phyloP scores from a whole-genome alignment of 1,139 yeast genomes.

The Trichomonascaceae sp. region DNA sequence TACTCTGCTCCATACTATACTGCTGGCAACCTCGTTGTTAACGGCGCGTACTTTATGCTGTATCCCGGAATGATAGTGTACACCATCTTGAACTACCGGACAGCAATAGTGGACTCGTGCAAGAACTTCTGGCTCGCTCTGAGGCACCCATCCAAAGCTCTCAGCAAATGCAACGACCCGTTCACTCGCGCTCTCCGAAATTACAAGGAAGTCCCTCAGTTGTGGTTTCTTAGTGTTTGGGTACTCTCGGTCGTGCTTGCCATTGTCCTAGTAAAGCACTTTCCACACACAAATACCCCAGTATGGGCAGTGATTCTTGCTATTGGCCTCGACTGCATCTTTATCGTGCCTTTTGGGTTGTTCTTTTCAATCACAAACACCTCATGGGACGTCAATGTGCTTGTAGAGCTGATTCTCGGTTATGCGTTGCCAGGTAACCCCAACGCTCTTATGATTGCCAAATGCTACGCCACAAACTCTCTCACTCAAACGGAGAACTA shows the following conservation, averaged over 20 bases:
- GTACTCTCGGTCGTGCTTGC: conserved; percentile 36
- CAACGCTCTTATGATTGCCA: conserved; percentile 40
- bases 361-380: conserved; percentile 39
- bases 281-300: conserved; percentile 26
- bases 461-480: conserved; percentile 27
- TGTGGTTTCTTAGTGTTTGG: conserved; percentile 38
- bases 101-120: conserved; percentile 10
- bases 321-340: conserved; percentile 38
- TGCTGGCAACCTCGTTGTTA: conserved; percentile 41
- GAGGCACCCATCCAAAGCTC: not conserved
- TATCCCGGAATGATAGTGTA: conserved; percentile 47
- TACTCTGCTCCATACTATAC: conserved; percentile 42
- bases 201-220: conserved; percentile 49
- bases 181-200: conserved; percentile 41
- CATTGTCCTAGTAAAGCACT: conserved; percentile 28
- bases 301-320: conserved; percentile 45
- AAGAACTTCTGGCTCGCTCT: conserved; percentile 5
- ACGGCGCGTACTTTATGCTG: conserved; percentile 43
- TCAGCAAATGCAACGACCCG: conserved; percentile 34
- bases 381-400: conserved; percentile 39
- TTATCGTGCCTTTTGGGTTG: conserved; percentile 38
- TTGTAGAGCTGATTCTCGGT: conserved; percentile 43
- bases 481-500: conserved; percentile 43
- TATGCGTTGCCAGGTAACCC: conserved; percentile 52
- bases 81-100: conserved; percentile 18